Conservation (phyloP, 306 rosid species). For the Acacia acuminata region DNA sequence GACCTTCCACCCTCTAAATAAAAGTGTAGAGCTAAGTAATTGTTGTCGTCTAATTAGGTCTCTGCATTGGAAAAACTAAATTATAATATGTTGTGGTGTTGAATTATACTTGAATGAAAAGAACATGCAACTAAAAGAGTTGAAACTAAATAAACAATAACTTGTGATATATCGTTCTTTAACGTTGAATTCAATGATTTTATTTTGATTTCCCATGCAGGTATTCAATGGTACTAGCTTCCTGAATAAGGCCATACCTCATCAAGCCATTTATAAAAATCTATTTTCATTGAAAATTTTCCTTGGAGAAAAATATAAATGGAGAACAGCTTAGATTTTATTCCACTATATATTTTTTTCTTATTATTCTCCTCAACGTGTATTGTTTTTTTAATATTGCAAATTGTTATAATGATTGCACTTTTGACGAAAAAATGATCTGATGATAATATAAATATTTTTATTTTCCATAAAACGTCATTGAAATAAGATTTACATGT, state of each 20-base stretch:
- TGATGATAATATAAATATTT: neutral
- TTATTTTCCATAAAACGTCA: neutral
- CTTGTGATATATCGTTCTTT: no score
- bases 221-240: neutral
- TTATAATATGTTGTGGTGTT: neutral
- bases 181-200: neutral
- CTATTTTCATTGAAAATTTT: neutral
- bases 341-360: neutral
- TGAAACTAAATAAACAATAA: neutral
- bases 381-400: neutral
- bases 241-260: neutral
- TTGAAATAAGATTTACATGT: neutral
- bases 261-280: neutral
- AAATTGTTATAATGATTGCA: neutral
- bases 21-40: neutral
- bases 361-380: neutral
- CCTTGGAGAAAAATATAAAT: neutral
- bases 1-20: neutral
- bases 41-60: neutral
- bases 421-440: neutral
- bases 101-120: neutral
- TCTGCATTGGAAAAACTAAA: no score
- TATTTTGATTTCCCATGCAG: neutral
- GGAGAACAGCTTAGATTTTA: neutral
- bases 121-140: neutral